Evolutionary conservation across 495 filamentous ascomycete species (phyloP), one percentile per base, ranked within the genome.

Genomic region (Podospora pseudocomata): DNA sequence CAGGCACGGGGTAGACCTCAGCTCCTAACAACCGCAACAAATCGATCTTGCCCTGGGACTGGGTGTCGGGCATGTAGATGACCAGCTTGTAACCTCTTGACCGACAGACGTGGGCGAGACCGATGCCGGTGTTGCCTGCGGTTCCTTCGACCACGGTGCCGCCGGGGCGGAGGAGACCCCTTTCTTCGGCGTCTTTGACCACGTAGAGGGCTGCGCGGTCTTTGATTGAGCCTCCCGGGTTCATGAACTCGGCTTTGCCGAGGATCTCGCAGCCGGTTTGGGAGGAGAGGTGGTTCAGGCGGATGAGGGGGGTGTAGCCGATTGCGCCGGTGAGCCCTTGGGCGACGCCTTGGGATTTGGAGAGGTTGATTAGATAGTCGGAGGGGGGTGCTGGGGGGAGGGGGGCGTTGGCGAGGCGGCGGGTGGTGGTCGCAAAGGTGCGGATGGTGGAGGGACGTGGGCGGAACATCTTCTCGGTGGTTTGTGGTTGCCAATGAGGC

Each of bases 51-150:
- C 94, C 95, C 78, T 96, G 95, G 56, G 93, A 96, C 80, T 99
- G 95, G 55, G 95, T 98, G 83, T 99, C 89, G 72, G 95, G 95
- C 95, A 99, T 99, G 86, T 98, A 99, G 75, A 99, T 99, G 65
- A 97, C 93, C 23, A 96, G 87, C 75, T 90, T 87, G 85, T 99
- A 98, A 28, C 95, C 96, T 75, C 91, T 92, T 28, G 90, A 91
- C 57, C 95, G 89, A 78, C 95, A 99, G 27, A 99, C 95, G 79
- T 99, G 95, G 57, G 95, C 95, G 18, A 99, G 89, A 5, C 95
- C 95, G 80, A 99, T 99, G 57, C 95, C 95, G 13, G 95, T 99
- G 83, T 99, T 99, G 44, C 95, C 95, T 2, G 95, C 95, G 1
- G 95, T 99, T 44, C 95, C 95, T 76, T 99, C 95, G 23, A 99